A percentile compares a stretch with the other conserved stretches of the same genome.
These are phyloP conservation scores for Vigna trinervia DNA, from an alignment of 306 rosid species.

Conservation along the genomic window DNA sequence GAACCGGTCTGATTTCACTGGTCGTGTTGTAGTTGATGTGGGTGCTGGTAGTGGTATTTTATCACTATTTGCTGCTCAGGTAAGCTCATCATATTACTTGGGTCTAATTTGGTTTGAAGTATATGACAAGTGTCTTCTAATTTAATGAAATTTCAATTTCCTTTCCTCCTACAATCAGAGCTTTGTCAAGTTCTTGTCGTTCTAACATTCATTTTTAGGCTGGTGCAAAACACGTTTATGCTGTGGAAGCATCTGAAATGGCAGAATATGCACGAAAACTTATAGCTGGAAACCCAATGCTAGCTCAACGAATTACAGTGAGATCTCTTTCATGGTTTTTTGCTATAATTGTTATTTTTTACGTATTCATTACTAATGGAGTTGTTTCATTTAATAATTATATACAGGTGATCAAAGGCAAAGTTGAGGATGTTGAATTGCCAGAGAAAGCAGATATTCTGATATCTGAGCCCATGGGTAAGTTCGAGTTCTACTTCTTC, in stretches of 20 bases:
- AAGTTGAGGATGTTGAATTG: constrained; percentile 87
- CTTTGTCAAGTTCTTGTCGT: neutral
- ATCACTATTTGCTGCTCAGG: constrained; percentile 99
- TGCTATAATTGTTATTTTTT: neutral
- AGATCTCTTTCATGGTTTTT: constrained; percentile 40
- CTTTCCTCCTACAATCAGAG: neutral
- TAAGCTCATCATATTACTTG: constrained; percentile 42
- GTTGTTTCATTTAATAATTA: constrained; percentile 11
- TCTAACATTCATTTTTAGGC: constrained; percentile 58
- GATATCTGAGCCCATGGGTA: constrained; percentile 99
- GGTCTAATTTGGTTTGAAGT: constrained; percentile 2
- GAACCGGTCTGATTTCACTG: constrained; percentile 83
- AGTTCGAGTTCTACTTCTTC: constrained; percentile 36
- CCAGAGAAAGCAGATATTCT: constrained; percentile 97
- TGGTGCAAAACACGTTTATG: constrained; percentile 99
- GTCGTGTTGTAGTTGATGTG: constrained; percentile 94
- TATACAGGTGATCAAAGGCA: constrained; percentile 86
- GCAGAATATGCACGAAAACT: constrained; percentile 90
- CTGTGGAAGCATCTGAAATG: constrained; percentile 99
- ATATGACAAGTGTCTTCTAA: constrained; percentile 21
- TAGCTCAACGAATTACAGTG: constrained; percentile 88
- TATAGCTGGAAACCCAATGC: constrained; percentile 81
- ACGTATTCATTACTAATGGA: constrained; percentile 27
- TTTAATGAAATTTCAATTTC: constrained; percentile 14
- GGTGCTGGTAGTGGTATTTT: constrained; percentile 99